Evolutionary conservation across 805 yeast genomes (phyloP), one percentile per base, ranked within the genome.

Genomic region (Scheffersomyces coipomensis): DNA sequence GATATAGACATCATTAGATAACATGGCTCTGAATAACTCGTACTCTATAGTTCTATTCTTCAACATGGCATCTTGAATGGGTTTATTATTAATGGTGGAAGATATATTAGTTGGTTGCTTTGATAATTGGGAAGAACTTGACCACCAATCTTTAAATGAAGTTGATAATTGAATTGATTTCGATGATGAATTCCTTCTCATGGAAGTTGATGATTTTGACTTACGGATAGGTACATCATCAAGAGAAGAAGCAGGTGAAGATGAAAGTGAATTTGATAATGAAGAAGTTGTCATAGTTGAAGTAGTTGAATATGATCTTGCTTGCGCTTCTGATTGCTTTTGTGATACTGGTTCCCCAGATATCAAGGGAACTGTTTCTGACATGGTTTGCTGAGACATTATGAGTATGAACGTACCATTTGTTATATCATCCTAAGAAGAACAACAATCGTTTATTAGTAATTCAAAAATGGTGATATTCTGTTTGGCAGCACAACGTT

Each of bases 71-170:
- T 40, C 16, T 37, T 45, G 32, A 12, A 46, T 10, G 12, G 39
- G 15, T 23, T 44, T 34, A 11, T 35, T 35, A 13, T 22, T 13
- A 10, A 10, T 23, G 18, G 26, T 25, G 24, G 25, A 17, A 5
- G 26, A 19, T 18, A 33, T 35, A 33, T 27, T 38, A 33, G 39
- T 52, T 27, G 41, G 57, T 43, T 42, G 49, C 44, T 32, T 45
- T 35, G 51, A 51, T 33, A 62, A 45, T 12, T 51, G 46, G 4
- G 59, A 41, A 4, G 64, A 49, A 12, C 58, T 49, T 6, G 42
- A 23, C 72, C 73, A 66, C 74, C 74, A 68, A 47, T 68, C 73
- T 13, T 46, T 40, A 17, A 64, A 38, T 2, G 71, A 65, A 23
- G 48, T 43, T 15, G 34, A 19, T 10, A 62, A 27, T 0, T 64